Base-by-base conservation (phyloP, 192 early-diverging fungal species). In the Umbelopsis isabellina region DNA sequence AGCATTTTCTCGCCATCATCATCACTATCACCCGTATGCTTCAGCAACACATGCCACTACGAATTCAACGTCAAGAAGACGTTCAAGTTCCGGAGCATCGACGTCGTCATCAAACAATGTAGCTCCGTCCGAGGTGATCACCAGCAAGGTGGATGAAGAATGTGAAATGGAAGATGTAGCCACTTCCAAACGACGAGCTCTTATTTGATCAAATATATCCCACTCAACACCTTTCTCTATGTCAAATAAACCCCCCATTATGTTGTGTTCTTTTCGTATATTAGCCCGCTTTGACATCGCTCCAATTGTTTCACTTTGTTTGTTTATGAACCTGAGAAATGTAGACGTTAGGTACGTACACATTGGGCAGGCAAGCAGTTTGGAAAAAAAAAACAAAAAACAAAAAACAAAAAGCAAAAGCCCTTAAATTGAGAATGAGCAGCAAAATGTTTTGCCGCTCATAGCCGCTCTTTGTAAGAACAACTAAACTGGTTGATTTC, bases 11-110 rank as follows among this genome's bases (percentile, higher is more conserved):
- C 70, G n/a, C 44, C 70, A 71, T 71, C 49, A 52, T 47, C 70
- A 71, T 64, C 70, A 64, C 45, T 58, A 61, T 25, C 70, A 64
- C 45, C 70, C 55, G 12, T 61, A 61, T 61, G 55, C 55, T 13
- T 61, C 55, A 12, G 18, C 55, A 0, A 25, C 55, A 35, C 55
- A 61, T 30, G 12, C 55, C 7, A 25, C 55, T 16, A 61, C 25
- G 7, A 49, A 46, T 65, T 35, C 50, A 69, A 22, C 46, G 20
- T 18, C 55, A 30, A 51, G 72, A 69, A 45, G 72, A 51, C 67
- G 72, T 21, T 74, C 72, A 22, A 69, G 72, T 41, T 74, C 72
- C 6, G 68, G 51, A 21, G 55, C 67, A 49, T 74, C 72, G 0
- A 74, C 58, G 0, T 45, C 49, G 4, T 69, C 67, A 37, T 69